These are phyloP conservation scores for Thelonectria olida DNA, from an alignment of 2,329 filamentous ascomycete genomes.

Conservation along the genomic window DNA sequence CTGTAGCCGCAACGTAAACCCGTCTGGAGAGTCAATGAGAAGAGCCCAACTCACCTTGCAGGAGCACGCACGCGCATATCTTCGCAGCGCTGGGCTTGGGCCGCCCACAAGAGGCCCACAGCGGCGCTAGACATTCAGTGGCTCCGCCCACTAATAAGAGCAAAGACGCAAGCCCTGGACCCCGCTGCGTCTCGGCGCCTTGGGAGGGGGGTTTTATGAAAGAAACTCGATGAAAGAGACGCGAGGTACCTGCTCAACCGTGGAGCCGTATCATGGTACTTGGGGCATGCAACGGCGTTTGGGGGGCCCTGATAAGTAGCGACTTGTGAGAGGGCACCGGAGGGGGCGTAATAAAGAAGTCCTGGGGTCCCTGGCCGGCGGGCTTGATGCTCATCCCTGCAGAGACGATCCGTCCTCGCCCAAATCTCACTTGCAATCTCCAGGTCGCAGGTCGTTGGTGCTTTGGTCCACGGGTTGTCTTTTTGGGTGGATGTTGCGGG, in stretches of 20 bases:
- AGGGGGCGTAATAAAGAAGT: slow-evolving; percentile 15
- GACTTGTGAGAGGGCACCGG: not conserved
- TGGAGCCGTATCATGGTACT: slow-evolving; percentile 19
- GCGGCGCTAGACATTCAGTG: slow-evolving; percentile 39
- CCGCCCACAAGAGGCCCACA: slow-evolving; percentile 32
- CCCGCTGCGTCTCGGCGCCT: slow-evolving; percentile 21
- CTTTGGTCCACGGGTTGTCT: slow-evolving; percentile 17
- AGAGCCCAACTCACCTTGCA: slow-evolving; percentile 18
- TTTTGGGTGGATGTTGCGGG: slow-evolving; percentile 18
- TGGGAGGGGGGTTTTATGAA: slow-evolving; percentile 3
- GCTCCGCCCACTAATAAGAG: slow-evolving; percentile 39
- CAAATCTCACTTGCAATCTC: slow-evolving; percentile 45
- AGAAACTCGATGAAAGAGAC: too few relatives aligned
- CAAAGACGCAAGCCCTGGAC: slow-evolving; percentile 23
- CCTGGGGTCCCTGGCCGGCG: slow-evolving; percentile 32
- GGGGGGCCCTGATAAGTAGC: not conserved
- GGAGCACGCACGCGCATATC: slow-evolving; percentile 7
- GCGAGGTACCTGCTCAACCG: slow-evolving; percentile 3
- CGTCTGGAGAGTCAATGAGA: too few relatives aligned
- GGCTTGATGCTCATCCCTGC: slow-evolving; percentile 44
- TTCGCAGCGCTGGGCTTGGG: slow-evolving; percentile 28
- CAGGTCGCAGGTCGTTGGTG: slow-evolving; percentile 33
- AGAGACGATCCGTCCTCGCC: slow-evolving; percentile 45
- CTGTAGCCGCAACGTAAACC: slow-evolving; percentile 27
- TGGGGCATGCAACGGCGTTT: slow-evolving; percentile 13